Evolutionary conservation across 2,329 filamentous ascomycete genomes (phyloP).

Genomic region (Cryphonectria carpinicola): DNA sequence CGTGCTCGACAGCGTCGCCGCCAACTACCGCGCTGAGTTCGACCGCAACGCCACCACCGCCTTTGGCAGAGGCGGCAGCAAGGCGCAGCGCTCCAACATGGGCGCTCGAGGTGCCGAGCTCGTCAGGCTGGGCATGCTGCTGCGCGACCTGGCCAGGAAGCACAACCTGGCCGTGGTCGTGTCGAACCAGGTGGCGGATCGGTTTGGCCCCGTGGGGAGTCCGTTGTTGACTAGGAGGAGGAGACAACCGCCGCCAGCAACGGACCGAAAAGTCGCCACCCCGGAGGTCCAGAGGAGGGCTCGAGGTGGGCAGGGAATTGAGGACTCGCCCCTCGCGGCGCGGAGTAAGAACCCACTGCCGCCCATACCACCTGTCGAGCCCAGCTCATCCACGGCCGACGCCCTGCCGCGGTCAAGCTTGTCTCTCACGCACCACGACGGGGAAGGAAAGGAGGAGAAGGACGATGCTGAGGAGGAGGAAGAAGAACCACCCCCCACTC

Average conservation of each 20-base stretch:
- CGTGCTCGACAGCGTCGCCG: slow-evolving; percentile 88
- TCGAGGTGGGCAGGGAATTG: not conserved
- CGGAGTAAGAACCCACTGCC: slow-evolving; percentile 42
- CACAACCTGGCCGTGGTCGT: slow-evolving; percentile 84
- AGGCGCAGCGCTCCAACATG: slow-evolving; percentile 58
- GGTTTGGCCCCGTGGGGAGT: slow-evolving; percentile 56
- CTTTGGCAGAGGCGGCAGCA: slow-evolving; percentile 17
- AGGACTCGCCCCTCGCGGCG: slow-evolving; percentile 52
- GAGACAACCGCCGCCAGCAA: slow-evolving; percentile 30
- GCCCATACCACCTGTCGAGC: slow-evolving; percentile 39
- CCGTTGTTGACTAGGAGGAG: slow-evolving; percentile 31
- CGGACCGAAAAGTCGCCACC: slow-evolving; percentile 15
- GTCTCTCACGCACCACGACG: slow-evolving; percentile 32
- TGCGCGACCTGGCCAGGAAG: slow-evolving; percentile 75
- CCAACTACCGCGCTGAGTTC: slow-evolving; percentile 94
- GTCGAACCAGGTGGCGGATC: slow-evolving; percentile 93
- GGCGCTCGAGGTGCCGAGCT: slow-evolving; percentile 78
- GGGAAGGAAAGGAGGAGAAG: slow-evolving; percentile 16
- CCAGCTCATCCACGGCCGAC: slow-evolving; percentile 46
- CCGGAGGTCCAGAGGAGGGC: slow-evolving; percentile 5
- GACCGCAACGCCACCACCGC: slow-evolving; percentile 53
- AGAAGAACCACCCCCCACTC: slow-evolving; percentile 19
- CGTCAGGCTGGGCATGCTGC: slow-evolving; percentile 72
- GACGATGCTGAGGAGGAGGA: slow-evolving; percentile 10
- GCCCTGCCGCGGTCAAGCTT: slow-evolving; percentile 41